These are phyloP conservation scores for Eudorina sp. DNA, from an alignment of 139 green algal species.

Conservation along the genomic window DNA sequence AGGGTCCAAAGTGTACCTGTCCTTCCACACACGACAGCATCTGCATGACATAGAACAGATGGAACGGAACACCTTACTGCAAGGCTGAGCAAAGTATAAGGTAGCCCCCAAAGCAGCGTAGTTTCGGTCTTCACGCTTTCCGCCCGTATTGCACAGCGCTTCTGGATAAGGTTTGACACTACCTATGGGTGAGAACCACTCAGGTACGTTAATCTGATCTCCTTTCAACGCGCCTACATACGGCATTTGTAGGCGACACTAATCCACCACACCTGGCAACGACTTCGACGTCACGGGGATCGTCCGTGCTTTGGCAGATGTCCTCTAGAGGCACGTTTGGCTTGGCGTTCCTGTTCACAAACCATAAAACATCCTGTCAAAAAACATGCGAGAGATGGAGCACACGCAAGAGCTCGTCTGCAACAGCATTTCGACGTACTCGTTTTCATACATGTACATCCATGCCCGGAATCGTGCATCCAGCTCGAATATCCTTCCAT, in stretches of 20 bases:
- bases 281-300: slow-evolving; percentile 8
- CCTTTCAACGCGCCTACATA: background rate
- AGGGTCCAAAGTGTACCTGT: background rate
- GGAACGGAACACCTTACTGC: background rate
- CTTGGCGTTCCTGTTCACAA: background rate
- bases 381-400: no score
- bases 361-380: no score
- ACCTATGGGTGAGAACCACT: background rate
- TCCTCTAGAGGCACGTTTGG: background rate
- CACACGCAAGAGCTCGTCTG: background rate
- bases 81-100: background rate
- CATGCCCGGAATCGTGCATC: background rate
- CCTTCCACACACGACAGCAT: slow-evolving; percentile 11
- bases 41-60: background rate
- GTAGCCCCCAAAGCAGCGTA: background rate
- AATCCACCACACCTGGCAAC: background rate
- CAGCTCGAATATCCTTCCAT: background rate
- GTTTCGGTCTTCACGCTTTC: background rate
- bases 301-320: background rate
- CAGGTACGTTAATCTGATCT: background rate
- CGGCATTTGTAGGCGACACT: no score
- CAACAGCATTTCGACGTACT: background rate
- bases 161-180: background rate
- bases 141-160: background rate
- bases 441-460: background rate